Base-by-base conservation (phyloP, 352 stramenopile genomes). In the Phytophthora citrophthora region DNA sequence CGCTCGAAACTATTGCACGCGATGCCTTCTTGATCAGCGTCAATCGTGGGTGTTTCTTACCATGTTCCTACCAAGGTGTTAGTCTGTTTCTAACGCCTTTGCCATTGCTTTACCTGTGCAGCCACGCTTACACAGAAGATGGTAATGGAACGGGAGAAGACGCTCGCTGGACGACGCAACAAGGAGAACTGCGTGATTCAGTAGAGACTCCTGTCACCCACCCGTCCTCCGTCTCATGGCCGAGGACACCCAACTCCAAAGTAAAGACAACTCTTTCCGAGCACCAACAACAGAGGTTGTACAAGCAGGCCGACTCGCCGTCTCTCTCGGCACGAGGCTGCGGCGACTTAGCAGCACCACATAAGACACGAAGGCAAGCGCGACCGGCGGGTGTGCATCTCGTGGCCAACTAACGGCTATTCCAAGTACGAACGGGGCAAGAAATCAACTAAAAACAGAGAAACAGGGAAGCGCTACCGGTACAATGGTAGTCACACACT, bases 11-110 rank as follows among this genome's bases (percentile, higher is more conserved):
- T 27, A 95, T 95, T 67, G 87, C 87, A 5, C 85, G 85, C 23
- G 87, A 95, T 68, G 86, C 83, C 24, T 92, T 93, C 52, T 69
- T 94, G 47, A 95, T 95, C 46, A 95, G 85, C 63, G 63, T 93
- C 7, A 93, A 95, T 72, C 83, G 87, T 95, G 78, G 55, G 83
- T 92, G 29, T 13, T 23, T 39, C 47, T 38, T 46, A 11, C 44
- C 23, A 11, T 18, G 23, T 18, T 44, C 13, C 36, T 18, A 41
- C 32, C 27, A 36, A 23, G 20, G 15, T 55, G 32, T 27, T 48
- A 20, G 7, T 26, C 11, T 59, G 5, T 13, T 38, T 55, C 40
- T 68, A 53, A 74, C 40, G 1, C 8, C 10, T 26, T 1, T 24
- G 16, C 41, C 15, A 24, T 18, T 34, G 7, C 15, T 29, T 61